Conservation (phyloP, 2,329 filamentous ascomycete genomes). For the Hypoxylon sp. region DNA sequence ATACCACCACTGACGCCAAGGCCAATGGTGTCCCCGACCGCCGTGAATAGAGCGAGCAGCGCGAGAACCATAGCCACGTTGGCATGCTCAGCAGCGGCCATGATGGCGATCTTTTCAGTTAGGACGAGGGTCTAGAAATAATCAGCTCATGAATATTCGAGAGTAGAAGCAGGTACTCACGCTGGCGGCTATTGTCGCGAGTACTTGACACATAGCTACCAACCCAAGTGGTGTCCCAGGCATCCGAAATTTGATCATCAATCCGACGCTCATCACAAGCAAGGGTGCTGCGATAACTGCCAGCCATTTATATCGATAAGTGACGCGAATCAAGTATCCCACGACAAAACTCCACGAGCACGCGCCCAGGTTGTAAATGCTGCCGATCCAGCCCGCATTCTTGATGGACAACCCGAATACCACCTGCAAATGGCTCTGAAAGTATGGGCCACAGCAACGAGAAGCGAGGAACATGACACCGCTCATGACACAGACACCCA, state of each 20-base stretch:
- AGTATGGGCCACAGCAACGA: constrained; percentile 57
- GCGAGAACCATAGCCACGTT: constrained; percentile 69
- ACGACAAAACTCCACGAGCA: constrained; percentile 62
- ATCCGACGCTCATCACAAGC: constrained; percentile 64
- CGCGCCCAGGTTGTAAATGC: constrained; percentile 60
- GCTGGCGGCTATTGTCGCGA: constrained; percentile 67
- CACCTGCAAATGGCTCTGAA: constrained; percentile 56
- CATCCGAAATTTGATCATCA: constrained; percentile 70
- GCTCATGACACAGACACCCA: constrained; percentile 59
- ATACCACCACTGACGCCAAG: constrained; percentile 71
- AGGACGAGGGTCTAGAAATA: constrained; percentile 63
- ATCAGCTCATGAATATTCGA: not conserved
- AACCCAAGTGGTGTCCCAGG: constrained; percentile 64
- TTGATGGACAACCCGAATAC: constrained; percentile 55
- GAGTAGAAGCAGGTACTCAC: not conserved
- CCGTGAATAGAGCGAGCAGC: constrained; percentile 68
- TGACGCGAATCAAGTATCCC: constrained; percentile 62
- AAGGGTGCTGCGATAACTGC: constrained; percentile 57
- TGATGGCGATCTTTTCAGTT: constrained; percentile 68
- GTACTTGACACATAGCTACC: constrained; percentile 70
- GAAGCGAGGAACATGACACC: constrained; percentile 52
- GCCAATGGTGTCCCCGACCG: constrained; percentile 70
- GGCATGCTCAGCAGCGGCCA: constrained; percentile 69
- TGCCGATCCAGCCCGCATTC: constrained; percentile 56
- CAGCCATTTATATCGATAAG: constrained; percentile 66